Percentiles rank a stretch among this genome's conserved stretches.
Conservation (phyloP, 805 yeast genomes). For the Candida nitratophila region DNA sequence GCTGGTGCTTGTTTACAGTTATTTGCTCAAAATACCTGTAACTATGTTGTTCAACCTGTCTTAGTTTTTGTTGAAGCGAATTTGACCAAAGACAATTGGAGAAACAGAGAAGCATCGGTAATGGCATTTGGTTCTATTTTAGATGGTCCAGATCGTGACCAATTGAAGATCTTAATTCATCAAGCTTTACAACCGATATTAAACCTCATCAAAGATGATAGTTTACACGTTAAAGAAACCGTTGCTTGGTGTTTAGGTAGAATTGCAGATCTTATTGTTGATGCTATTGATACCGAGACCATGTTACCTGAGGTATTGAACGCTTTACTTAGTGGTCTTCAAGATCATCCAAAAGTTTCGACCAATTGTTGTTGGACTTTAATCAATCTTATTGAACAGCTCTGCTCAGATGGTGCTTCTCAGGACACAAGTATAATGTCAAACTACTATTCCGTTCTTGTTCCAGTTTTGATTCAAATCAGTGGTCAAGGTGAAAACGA, state of each 20-base stretch:
- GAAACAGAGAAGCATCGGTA: slow-evolving; percentile 92
- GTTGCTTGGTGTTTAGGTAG: slow-evolving; percentile 98
- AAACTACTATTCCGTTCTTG: slow-evolving; percentile 59
- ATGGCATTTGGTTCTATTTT: slow-evolving; percentile 98
- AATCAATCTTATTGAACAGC: slow-evolving; percentile 84
- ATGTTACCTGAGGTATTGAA: slow-evolving; percentile 66
- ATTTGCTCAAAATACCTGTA: slow-evolving; percentile 86
- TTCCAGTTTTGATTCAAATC: slow-evolving; percentile 64
- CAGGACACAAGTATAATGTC: slow-evolving; percentile 59
- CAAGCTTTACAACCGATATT: slow-evolving; percentile 83
- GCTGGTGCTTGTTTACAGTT: slow-evolving; percentile 96
- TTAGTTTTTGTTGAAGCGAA: slow-evolving; percentile 76
- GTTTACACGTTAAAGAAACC: slow-evolving; percentile 87
- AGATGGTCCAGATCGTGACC: slow-evolving; percentile 83
- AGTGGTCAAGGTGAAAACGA: slow-evolving; percentile 77
- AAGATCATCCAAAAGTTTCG: slow-evolving; percentile 86
- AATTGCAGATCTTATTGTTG: slow-evolving; percentile 81
- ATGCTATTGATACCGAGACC: slow-evolving; percentile 58
- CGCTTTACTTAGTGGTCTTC: slow-evolving; percentile 74
- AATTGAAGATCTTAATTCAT: slow-evolving; percentile 57
- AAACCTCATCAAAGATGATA: slow-evolving; percentile 62
- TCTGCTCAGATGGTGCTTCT: slow-evolving; percentile 46
- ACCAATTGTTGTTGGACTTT: slow-evolving; percentile 98
- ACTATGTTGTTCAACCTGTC: slow-evolving; percentile 80
- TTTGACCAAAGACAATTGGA: slow-evolving; percentile 61